Conservation (phyloP, 345 rosid genomes). For the Hirschfeldia incana region DNA sequence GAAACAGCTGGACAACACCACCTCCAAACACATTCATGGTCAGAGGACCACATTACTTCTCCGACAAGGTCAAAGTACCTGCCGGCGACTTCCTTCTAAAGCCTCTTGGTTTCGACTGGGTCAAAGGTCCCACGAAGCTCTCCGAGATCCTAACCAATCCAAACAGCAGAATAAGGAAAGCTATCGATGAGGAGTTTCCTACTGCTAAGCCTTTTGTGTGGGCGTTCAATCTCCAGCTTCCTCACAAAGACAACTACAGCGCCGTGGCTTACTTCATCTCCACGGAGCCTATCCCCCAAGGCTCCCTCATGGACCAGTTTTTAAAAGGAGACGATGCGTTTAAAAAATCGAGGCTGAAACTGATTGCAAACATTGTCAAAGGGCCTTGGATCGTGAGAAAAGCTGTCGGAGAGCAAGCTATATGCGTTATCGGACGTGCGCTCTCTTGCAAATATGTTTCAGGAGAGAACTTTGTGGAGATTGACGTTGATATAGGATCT, state of each 20-base stretch:
- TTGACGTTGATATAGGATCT: slow-evolving; percentile 94
- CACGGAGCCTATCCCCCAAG: slow-evolving; percentile 62
- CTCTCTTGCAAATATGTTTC: slow-evolving; percentile 61
- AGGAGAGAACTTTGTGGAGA: slow-evolving; percentile 61
- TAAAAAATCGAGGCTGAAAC: slow-evolving; percentile 77
- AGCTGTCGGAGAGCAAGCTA: slow-evolving; percentile 98
- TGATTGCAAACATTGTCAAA: slow-evolving; percentile 90
- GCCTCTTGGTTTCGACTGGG: slow-evolving; percentile 92
- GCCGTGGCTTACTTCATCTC: slow-evolving; percentile 83
- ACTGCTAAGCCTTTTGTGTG: slow-evolving; percentile 69
- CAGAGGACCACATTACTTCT: slow-evolving; percentile 82
- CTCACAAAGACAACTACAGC: slow-evolving; percentile 84
- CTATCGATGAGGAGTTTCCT: slow-evolving; percentile 54
- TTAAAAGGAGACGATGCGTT: slow-evolving; percentile 74
- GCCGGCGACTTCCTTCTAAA: slow-evolving; percentile 70
- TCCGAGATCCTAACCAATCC: slow-evolving; percentile 57
- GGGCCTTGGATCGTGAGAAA: slow-evolving; percentile 97
- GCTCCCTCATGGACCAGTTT: slow-evolving; percentile 71
- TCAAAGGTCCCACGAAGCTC: slow-evolving; percentile 65
- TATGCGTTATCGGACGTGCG: slow-evolving; percentile 88
- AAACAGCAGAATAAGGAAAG: slow-evolving; percentile 63
- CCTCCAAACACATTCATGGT: slow-evolving; percentile 74
- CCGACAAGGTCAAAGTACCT: slow-evolving; percentile 69
- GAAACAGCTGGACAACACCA: slow-evolving; percentile 88
- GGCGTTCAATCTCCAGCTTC: slow-evolving; percentile 95